Conservation (phyloP, 768 basidiomycete genomes). For the Tulasnella sp. region DNA sequence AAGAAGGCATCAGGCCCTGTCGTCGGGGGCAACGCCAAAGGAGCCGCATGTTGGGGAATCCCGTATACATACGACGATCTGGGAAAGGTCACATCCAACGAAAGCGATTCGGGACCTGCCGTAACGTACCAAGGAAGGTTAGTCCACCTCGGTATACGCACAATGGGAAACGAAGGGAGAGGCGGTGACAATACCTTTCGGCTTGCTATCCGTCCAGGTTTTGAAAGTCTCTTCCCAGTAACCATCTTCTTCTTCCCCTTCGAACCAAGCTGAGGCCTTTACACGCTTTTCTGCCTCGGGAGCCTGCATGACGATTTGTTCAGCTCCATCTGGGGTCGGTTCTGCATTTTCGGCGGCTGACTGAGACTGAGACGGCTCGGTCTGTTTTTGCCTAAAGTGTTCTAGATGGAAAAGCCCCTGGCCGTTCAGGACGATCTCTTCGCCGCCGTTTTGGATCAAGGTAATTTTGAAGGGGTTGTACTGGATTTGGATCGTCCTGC, state of each 20-base stretch:
- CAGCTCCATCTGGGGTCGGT: slow-evolving; percentile 28
- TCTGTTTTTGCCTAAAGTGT: slow-evolving; percentile 51
- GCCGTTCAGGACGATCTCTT: slow-evolving; percentile 82
- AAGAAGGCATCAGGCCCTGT: slow-evolving; percentile 64
- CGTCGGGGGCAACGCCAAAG: slow-evolving; percentile 78
- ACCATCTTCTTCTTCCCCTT: slow-evolving; percentile 69
- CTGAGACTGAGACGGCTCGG: too few species aligned
- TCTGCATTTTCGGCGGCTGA: slow-evolving; percentile 37
- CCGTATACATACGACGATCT: slow-evolving; percentile 85
- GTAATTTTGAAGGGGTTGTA: slow-evolving; percentile 67
- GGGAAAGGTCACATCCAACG: slow-evolving; percentile 87
- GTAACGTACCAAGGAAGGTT: slow-evolving; percentile 13
- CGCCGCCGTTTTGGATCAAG: slow-evolving; percentile 58
- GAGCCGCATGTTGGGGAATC: slow-evolving; percentile 91
- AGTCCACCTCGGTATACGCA: too few species aligned
- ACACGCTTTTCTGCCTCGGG: slow-evolving; percentile 8
- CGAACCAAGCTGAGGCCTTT: slow-evolving; percentile 53
- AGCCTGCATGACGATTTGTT: slow-evolving; percentile 21
- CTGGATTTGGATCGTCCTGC: slow-evolving; percentile 52
- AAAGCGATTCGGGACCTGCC: slow-evolving; percentile 85
- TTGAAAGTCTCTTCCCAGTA: slow-evolving; percentile 84
- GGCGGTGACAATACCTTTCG: slow-evolving; percentile 54
- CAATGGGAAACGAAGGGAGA: slow-evolving; percentile 7
- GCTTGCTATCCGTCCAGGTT: slow-evolving; percentile 85
- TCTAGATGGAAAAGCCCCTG: slow-evolving; percentile 93